Base-by-base conservation (phyloP, 805 yeast genomes). In the Brettanomyces bruxellensis region DNA sequence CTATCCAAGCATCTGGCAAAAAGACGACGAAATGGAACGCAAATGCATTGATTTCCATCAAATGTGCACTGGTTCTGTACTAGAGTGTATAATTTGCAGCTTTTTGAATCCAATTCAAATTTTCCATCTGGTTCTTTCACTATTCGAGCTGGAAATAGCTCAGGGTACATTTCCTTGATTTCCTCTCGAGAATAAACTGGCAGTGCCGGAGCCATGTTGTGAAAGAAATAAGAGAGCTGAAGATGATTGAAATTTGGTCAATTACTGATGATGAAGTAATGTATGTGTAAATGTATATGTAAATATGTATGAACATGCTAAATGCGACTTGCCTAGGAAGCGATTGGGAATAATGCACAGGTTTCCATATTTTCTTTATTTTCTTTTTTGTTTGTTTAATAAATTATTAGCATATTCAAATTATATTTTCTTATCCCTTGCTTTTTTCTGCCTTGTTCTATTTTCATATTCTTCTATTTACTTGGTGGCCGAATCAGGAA, bases 191-290 rank as follows among this genome's bases (percentile, higher is more conserved):
- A 53, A 43, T 69, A 67, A 2, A 74, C 68, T 0, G 76, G 75
- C n/a, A 76, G 63, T 8, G 75, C 71, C 1, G 78, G 79, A 0
- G 78, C 77, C 79, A 74, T 73, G 14, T 12, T 18, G 41, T n/a
- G 14, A 22, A 41, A 41, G 37, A 6, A 11, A 25, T 41, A 9
- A 28, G 32, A 18, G 18, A 18, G 18, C 18, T 18, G 18, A 18
- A 18, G 18, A 18, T 18, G 18, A 18, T 18, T 18, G 18, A 18
- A 18, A 18, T 18, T 18, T 18, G 18, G 18, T 18, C 18, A 18
- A 18, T 18, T 18, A 2, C 18, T 18, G 18, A 18, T 18, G 18
- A 18, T 18, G 18, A 18, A 18, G 18, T 18, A 18, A 18, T 18
- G 18, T 18, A 18, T 18, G 18, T 2, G 18, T 18, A 18, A 18